Evolutionary conservation across 768 basidiomycete genomes (phyloP), one percentile per base, ranked within the genome.

Genomic region (Coprinellus micaceus): DNA sequence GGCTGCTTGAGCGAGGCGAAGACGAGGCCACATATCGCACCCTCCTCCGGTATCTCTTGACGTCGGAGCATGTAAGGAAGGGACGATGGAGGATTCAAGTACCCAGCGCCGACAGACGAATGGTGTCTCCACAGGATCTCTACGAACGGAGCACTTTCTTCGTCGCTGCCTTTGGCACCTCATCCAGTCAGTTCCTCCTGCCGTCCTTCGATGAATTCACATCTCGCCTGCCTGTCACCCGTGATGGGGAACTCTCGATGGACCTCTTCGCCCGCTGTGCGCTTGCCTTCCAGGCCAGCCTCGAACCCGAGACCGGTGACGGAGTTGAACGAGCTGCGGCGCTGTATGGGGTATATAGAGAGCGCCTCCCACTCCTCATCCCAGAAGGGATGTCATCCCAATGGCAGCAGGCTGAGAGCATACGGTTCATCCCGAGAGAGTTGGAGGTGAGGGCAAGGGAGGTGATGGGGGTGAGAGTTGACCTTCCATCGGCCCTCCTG

Each of bases 341-440:
- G 26, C 60, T 79, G 0, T 79, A 71, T 53, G 56, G 58, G 1
- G 66, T 64, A 2, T 81, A 74, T 52, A 70, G 64, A 36, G 60
- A 71, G 19, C 60, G 62, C 17, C 61, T 79, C 10, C 74, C 78
- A 0, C 53, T 75, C 54, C 61, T 56, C 1, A 60, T 72, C 26
- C 29, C 30, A n/a, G n/a, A n/a, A n/a, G n/a, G n/a, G n/a, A n/a
- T 6, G 29, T 50, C 1, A 51, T 61, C 12, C 52, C 56, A 41
- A 2, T 79, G 77, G 75, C 45, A 41, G 2, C 46, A 61, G 17
- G 50, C 79, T 13, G 72, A 76, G 47, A 37, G 62, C 11, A 50
- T 75, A 5, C 57, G 66, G 1, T 82, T 82, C 57, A 70, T 81
- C 37, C 79, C 79, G 3, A 66, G 76, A 1, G 48, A 64, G n/a